phyloP scores from a whole-genome alignment of 768 basidiomycete genomes.

The Hysterangium stoloniferum region DNA sequence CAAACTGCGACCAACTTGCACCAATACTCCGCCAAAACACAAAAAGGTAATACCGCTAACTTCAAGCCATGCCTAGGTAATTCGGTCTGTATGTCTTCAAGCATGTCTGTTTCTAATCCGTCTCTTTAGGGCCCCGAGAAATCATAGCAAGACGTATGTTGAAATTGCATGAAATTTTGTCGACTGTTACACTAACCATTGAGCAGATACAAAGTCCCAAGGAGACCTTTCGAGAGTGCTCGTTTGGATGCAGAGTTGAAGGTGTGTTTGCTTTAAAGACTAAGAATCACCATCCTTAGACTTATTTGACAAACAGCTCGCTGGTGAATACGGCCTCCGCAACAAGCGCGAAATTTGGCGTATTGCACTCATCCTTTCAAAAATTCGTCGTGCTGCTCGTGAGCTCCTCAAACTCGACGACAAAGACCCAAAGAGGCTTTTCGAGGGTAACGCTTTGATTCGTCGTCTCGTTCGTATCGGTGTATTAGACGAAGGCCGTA shows the following conservation, averaged over 20 bases:
- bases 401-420: slow-evolving; percentile 99
- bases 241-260: slow-evolving; percentile 99
- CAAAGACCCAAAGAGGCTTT: slow-evolving; percentile 99
- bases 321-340: slow-evolving; percentile 98
- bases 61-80: slow-evolving; percentile 9
- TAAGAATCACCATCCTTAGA: not conserved
- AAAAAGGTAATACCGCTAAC: slow-evolving; percentile 11
- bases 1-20: slow-evolving; percentile 17
- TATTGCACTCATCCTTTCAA: slow-evolving; percentile 94
- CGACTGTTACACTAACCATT: slow-evolving; percentile 56
- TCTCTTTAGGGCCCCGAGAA: slow-evolving; percentile 71
- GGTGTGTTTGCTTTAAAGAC: slow-evolving; percentile 38
- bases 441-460: slow-evolving; percentile 98
- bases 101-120: slow-evolving; percentile 22
- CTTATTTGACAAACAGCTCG: slow-evolving; percentile 55
- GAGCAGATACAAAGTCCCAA: slow-evolving; percentile 95
- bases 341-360: slow-evolving; percentile 99
- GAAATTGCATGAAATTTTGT: slow-evolving; percentile 53
- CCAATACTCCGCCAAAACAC: slow-evolving; percentile 13
- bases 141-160: slow-evolving; percentile 91
- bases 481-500: slow-evolving; percentile 97
- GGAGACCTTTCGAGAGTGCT: slow-evolving; percentile 92
- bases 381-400: slow-evolving; percentile 99
- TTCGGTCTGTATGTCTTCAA: not conserved
- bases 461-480: slow-evolving; percentile 96